Base-by-base conservation (phyloP, 139 green algal genomes). In the Mesotaenium endlicherianum region DNA sequence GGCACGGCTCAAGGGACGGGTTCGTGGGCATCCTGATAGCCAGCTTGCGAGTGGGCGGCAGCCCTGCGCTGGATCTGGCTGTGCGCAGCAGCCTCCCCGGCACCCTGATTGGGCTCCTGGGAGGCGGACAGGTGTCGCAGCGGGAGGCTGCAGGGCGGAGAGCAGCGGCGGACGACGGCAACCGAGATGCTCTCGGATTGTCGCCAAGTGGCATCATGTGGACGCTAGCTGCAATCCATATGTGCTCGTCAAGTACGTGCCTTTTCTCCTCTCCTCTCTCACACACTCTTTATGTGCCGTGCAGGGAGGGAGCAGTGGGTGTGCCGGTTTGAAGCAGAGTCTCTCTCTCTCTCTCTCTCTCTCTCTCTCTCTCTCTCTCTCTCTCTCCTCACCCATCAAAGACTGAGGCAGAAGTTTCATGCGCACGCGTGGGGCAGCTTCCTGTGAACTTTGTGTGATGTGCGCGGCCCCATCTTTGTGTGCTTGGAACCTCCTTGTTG, bases 131-230 rank as follows among this genome's bases (percentile, higher is more conserved):
- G 11, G 60, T 40, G 60, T 72, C 8, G 6, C 11, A 72, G 60
- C 8, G 43, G 53, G 20, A 64, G 53, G 53, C 20, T 20, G 53
- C 26, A 20, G 42, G 49, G 38, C 30, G 49, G 36, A 60, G 34
- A 6, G 1, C 30, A 16, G 31, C 47, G 4, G n/a, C 31, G 71
- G 71, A 80, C 47, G 31, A 72, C 30, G 38, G 53, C 26, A 14
- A 72, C 41, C 36, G 60, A 72, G 75, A 82, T 45, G 40, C 43
- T 4, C 55, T 86, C 17, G 80, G 50, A 38, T 16, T 85, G 11
- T 86, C 80, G 4, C 80, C 80, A 5, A 86, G 30, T 8, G 80
- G 80, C 72, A 31, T 86, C 40, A 47, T 82, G 47, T 84, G 80
- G 70, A 38, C 69, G 17, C 55, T 86, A 16, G 80, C 70, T 5